Percentiles rank a stretch among this genome's conserved stretches.
Conservation (phyloP, 768 basidiomycete genomes). For the Trametes coccinea region DNA sequence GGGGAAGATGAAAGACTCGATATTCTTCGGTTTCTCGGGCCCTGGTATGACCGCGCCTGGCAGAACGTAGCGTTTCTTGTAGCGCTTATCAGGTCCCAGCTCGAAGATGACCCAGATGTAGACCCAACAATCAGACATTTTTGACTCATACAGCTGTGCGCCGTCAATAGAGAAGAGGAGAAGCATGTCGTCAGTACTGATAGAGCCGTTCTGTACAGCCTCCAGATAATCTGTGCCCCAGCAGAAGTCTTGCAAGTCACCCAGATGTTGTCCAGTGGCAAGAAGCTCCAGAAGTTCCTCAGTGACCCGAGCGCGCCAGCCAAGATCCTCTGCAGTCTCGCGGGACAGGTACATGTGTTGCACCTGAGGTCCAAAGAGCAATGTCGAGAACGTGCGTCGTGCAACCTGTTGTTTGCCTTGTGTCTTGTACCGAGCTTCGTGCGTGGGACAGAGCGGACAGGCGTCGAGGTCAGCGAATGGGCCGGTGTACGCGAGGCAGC, state of each 20-base stretch:
- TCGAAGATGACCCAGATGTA: conserved; percentile 34
- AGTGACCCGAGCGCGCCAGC: conserved; percentile 1
- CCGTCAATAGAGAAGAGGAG: conserved; percentile 32
- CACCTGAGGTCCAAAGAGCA: conserved; percentile 45
- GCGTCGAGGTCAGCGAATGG: conserved; percentile 31
- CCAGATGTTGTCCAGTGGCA: conserved; percentile 32
- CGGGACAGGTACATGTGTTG: conserved; percentile 33
- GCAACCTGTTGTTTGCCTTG: conserved; percentile 22
- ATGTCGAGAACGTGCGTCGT: conserved; percentile 36
- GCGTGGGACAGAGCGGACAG: conserved; percentile 28
- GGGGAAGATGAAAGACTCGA: conserved; percentile 36
- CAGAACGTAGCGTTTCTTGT: conserved; percentile 33
- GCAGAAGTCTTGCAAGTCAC: conserved; percentile 33
- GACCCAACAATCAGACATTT: conserved; percentile 38
- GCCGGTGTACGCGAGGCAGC: conserved; percentile 42
- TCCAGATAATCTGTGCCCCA: conserved; percentile 32
- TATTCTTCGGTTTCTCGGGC: conserved; percentile 33
- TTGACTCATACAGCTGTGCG: conserved; percentile 32
- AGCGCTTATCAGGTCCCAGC: conserved; percentile 27
- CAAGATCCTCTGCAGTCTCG: not conserved
- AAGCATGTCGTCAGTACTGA: conserved; percentile 31
- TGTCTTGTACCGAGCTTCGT: not conserved
- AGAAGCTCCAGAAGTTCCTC: conserved; percentile 22
- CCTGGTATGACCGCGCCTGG: conserved; percentile 34
- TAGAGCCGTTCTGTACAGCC: conserved; percentile 14